phyloP scores from a whole-genome alignment of 2,329 filamentous ascomycete genomes.

The Graphilbum fragrans region DNA sequence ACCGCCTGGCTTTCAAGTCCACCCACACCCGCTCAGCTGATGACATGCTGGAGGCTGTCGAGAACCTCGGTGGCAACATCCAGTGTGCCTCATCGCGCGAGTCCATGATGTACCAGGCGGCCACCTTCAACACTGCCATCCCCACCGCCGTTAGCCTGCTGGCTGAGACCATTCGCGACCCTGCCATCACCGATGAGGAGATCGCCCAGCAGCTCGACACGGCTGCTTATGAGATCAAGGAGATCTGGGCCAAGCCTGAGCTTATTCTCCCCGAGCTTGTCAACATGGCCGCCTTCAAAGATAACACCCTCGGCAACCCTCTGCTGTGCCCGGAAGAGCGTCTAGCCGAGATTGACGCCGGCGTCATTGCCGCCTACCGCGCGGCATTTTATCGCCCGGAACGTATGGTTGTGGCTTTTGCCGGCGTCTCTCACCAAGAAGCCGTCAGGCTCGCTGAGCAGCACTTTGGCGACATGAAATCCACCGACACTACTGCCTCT shows the following conservation, averaged over 20 bases:
- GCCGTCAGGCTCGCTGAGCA: slow-evolving; percentile 70
- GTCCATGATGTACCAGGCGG: slow-evolving; percentile 96
- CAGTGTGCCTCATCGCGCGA: slow-evolving; percentile 94
- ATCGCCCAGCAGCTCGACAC: slow-evolving; percentile 79
- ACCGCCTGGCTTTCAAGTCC: slow-evolving; percentile 87
- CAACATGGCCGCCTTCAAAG: slow-evolving; percentile 89
- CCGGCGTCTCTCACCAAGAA: slow-evolving; percentile 71
- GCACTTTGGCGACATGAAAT: slow-evolving; percentile 85
- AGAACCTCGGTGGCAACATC: slow-evolving; percentile 86
- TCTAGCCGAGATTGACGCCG: slow-evolving; percentile 59
- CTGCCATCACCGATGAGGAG: slow-evolving; percentile 74
- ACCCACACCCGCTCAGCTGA: slow-evolving; percentile 63
- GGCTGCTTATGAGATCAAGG: slow-evolving; percentile 86
- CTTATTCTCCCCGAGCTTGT: slow-evolving; percentile 90
- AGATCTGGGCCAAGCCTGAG: slow-evolving; percentile 97
- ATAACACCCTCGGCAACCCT: slow-evolving; percentile 92
- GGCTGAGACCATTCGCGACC: slow-evolving; percentile 86
- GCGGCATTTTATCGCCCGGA: slow-evolving; percentile 80
- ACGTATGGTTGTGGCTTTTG: slow-evolving; percentile 88
- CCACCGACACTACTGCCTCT: slow-evolving; percentile 16
- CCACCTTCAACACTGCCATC: slow-evolving; percentile 91
- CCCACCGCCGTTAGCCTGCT: slow-evolving; percentile 70
- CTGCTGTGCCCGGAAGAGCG: slow-evolving; percentile 82
- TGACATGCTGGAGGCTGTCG: slow-evolving; percentile 76
- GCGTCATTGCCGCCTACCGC: slow-evolving; percentile 66